Evolutionary conservation across 2,329 filamentous ascomycete genomes (phyloP), one percentile per base, ranked within the genome.

Genomic region (Didymella arachidicola): DNA sequence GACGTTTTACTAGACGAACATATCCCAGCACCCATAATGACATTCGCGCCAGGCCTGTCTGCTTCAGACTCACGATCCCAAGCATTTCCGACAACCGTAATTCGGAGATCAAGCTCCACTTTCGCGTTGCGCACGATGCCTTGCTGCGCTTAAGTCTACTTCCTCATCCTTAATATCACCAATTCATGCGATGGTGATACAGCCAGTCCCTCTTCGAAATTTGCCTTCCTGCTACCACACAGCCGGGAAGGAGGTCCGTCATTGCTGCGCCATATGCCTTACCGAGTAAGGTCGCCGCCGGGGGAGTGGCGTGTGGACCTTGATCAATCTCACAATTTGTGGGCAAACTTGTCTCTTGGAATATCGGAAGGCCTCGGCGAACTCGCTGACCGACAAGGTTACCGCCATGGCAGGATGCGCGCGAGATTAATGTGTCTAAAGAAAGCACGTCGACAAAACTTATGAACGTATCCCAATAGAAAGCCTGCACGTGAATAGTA

Each of bases 231-330:
- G 62, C 57, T 70, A 69, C 68, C 68, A 69, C 51, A 58, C 47
- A 59, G 58, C 52, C 57, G 66, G 68, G 60, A 65, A 59, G 55
- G 50, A 67, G 68, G 63, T 62, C 61, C 64, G 64, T 67, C 53
- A 53, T 65, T 59, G 41, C 63, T 66, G 61, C 50, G 49, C 61
- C 57, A 57, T 60, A 57, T 49, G 46, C 62, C 47, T 45, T 54
- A 60, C 53, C 29, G 49, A 59, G 59, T 50, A 63, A 64, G 58
- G 56, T 53, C 57, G 42, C 62, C 60, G 55, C 45, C 52, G 47
- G 62, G 55, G 53, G 44, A 49, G 46, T 46, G 52, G 47, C 50
- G 42, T 47, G 57, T 62, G 53, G 56, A 60, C 53, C 53, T 46
- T 61, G 53, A 62, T 65, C 59, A 51, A 48, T 60, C 42, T 47